Evolutionary conservation across 2,329 filamentous ascomycete genomes (phyloP).

Genomic region (Botrytis sinoallii): DNA sequence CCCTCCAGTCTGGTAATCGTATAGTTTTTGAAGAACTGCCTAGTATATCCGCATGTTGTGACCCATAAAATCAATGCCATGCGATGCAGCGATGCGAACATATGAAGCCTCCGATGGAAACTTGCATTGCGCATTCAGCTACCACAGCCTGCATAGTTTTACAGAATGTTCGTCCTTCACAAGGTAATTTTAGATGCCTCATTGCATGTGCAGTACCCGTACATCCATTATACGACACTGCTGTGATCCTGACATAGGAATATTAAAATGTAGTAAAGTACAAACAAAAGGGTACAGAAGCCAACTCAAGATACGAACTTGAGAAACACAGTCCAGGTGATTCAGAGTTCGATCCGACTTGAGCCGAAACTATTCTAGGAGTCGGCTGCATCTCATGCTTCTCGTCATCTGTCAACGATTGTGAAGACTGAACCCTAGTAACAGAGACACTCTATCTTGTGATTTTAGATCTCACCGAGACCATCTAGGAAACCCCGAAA

Average conservation of each 20-base stretch:
- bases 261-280: not conserved
- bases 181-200: constrained; percentile 8
- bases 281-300: not conserved
- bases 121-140: constrained; percentile 8
- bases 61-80: constrained; percentile 9
- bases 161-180: not conserved
- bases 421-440: not conserved
- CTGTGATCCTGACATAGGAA: not conserved
- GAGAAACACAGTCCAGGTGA: constrained; percentile 9
- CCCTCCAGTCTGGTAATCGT: constrained; percentile 3
- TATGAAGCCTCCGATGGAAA: constrained; percentile 14
- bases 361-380: not conserved
- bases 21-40: not conserved
- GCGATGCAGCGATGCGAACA: constrained; percentile 8
- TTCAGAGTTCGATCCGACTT: not conserved
- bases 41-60: constrained; percentile 8
- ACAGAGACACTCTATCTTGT: not conserved
- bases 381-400: not conserved
- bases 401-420: not conserved
- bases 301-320: not conserved
- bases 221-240: not conserved
- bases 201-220: constrained; percentile 7
- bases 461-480: constrained; percentile 1
- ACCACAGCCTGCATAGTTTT: not conserved
- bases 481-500: not conserved